Conservation (phyloP, 768 basidiomycete genomes). For the Lyophyllum decastes region DNA sequence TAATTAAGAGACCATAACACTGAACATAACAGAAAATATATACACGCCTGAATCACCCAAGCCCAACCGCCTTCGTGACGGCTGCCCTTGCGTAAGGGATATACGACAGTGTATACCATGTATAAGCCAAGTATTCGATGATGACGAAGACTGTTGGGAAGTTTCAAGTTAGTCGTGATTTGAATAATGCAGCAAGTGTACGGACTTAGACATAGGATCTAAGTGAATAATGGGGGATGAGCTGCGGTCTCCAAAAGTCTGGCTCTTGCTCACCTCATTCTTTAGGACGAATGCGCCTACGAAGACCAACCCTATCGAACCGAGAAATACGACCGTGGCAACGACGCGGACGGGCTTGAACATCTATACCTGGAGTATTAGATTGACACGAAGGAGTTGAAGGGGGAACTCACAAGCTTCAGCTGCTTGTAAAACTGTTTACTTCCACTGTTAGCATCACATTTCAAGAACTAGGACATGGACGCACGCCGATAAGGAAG, state of each 20-base stretch:
- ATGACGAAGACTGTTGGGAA: conserved; percentile 75
- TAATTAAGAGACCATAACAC: background rate
- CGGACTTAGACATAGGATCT: conserved; percentile 74
- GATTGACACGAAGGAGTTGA: background rate
- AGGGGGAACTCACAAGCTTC: conserved; percentile 56
- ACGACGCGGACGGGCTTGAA: conserved; percentile 90
- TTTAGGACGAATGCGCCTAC: conserved; percentile 79
- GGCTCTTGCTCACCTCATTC: conserved; percentile 54
- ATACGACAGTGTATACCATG: conserved; percentile 87
- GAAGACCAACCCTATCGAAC: conserved; percentile 79
- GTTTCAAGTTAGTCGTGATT: conserved; percentile 10
- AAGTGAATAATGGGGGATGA: conserved; percentile 2
- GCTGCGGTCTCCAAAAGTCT: background rate
- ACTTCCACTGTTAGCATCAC: conserved; percentile 7
- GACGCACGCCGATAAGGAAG: conserved; percentile 83
- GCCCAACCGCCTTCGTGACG: conserved; percentile 63
- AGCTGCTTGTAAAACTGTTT: conserved; percentile 75
- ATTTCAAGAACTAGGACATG: background rate
- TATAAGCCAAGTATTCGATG: conserved; percentile 88
- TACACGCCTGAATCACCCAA: conserved; percentile 29
- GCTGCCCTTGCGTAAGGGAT: conserved; percentile 88
- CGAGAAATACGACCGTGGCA: conserved; percentile 79
- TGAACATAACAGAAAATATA: background rate
- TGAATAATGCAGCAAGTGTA: conserved; percentile 4
- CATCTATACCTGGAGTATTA: conserved; percentile 57